Evolutionary conservation across 2,329 filamentous ascomycete genomes (phyloP).

Genomic region (Clonostachys sp.): DNA sequence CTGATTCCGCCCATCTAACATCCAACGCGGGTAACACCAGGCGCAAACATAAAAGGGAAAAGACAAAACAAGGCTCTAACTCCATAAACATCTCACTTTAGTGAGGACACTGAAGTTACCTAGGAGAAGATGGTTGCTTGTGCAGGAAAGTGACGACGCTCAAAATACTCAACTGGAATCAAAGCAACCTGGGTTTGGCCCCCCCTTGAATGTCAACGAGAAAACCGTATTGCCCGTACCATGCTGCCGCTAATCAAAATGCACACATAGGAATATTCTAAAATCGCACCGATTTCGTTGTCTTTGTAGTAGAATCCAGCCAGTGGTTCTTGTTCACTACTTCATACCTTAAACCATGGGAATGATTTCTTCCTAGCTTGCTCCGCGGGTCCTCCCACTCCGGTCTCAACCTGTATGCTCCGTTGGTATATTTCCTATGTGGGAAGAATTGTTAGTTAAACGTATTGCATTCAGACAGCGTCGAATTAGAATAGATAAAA

Average conservation of each 20-base stretch:
- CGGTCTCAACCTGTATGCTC: constrained; percentile 54
- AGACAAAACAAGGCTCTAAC: too few relatives aligned
- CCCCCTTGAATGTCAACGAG: not conserved
- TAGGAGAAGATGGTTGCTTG: too few relatives aligned
- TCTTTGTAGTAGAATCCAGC: not conserved
- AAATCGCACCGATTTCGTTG: not conserved
- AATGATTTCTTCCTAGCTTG: constrained; percentile 58
- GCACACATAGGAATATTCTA: not conserved
- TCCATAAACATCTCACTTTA: too few relatives aligned
- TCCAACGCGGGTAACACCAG: too few relatives aligned
- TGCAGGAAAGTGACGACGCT: too few relatives aligned
- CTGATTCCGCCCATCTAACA: too few relatives aligned
- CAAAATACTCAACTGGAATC: too few relatives aligned
- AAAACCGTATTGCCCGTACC: not conserved
- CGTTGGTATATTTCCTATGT: constrained; percentile 60
- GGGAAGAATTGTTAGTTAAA: constrained; percentile 11
- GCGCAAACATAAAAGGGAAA: too few relatives aligned
- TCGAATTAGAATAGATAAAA: constrained; percentile 5
- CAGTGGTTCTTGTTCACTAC: not conserved
- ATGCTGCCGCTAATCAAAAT: not conserved
- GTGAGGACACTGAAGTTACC: too few relatives aligned
- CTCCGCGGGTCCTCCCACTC: constrained; percentile 37
- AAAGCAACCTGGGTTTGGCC: too few relatives aligned
- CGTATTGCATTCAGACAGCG: not conserved
- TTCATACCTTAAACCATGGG: constrained; percentile 57